Percentiles rank a stretch among this genome's conserved stretches.
These are phyloP conservation scores for Citrus sp. DNA, from an alignment of 345 rosid species.

Conservation along the genomic window DNA sequence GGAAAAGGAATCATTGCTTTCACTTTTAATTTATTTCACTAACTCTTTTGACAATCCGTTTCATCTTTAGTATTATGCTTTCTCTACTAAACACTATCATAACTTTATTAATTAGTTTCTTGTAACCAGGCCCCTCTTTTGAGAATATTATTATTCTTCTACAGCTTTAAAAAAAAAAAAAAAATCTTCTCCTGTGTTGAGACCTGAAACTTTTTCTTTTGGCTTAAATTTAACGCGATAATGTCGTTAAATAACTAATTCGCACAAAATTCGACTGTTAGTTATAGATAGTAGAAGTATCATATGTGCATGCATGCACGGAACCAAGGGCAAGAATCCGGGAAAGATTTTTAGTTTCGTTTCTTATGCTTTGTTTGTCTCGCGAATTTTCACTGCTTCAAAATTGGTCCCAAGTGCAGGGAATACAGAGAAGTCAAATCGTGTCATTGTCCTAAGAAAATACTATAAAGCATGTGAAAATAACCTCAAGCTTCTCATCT, in stretches of 20 bases:
- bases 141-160: constrained; percentile 8
- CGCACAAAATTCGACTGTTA: neutral
- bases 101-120: neutral
- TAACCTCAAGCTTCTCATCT: neutral
- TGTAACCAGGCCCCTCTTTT: neutral
- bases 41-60: constrained; percentile 1
- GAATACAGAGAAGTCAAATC: neutral
- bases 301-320: neutral
- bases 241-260: constrained; percentile 6
- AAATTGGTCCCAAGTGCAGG: constrained; percentile 14
- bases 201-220: too few species aligned
- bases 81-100: neutral
- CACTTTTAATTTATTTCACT: neutral
- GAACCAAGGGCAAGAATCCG: neutral
- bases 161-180: neutral
- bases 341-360: neutral
- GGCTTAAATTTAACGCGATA: constrained; percentile 31
- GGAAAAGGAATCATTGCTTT: constrained; percentile 20
- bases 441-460: constrained; percentile 15
- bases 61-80: neutral
- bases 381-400: constrained; percentile 1
- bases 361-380: neutral
- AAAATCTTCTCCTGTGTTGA: neutral
- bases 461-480: constrained; percentile 21
- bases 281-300: neutral